Evolutionary conservation across 2,329 filamentous ascomycete genomes (phyloP), one percentile per base, ranked within the genome.

Genomic region (Stagonosporopsis vannaccii): DNA sequence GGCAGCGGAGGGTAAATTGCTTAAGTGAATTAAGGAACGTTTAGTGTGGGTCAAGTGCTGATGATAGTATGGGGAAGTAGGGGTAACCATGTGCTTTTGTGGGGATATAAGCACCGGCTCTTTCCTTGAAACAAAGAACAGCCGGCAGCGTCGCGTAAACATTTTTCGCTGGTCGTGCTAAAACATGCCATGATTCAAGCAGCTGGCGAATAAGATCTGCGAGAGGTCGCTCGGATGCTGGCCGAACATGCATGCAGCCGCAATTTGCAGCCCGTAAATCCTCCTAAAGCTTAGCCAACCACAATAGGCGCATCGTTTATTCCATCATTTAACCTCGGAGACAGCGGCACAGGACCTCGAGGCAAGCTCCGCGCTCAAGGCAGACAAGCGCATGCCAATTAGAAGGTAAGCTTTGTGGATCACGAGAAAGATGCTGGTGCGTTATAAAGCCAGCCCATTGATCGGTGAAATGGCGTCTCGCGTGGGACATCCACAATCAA

Each of bases 91-190:
- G 49, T 40, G 30, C 15, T 40, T 19, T 26, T 35, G 8, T 33
- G 26, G 22, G 25, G 37, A 48, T 32, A 46, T 40, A 50, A 35
- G 28, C 41, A 42, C 33, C 35, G 25, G 43, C 20, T 28, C 25
- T 41, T 43, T 26, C n/a, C 40, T 15, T 50, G 53, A 54, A 59
- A 59, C 51, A 37, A 30, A 50, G 11, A 23, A 50, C 53, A 32
- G 44, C 48, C 49, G 49, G 20, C 20, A 42, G 5, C 5, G 35
- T 41, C 30, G 46, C 37, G 46, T 41, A 50, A 45, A 44, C 25
- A 28, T 22, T 22, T 15, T 19, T 51, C 25, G 22, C 19, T 28
- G 23, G 28, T 42, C 6, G 6, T 36, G 13, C 30, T 51, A 42
- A 48, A 47, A 51, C 33, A 39, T 30, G 32, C 7, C 25, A 48